Evolutionary conservation across 495 filamentous ascomycete species (phyloP), one percentile per base, ranked within the genome.

Genomic region (Antarctomyces pellizariae): DNA sequence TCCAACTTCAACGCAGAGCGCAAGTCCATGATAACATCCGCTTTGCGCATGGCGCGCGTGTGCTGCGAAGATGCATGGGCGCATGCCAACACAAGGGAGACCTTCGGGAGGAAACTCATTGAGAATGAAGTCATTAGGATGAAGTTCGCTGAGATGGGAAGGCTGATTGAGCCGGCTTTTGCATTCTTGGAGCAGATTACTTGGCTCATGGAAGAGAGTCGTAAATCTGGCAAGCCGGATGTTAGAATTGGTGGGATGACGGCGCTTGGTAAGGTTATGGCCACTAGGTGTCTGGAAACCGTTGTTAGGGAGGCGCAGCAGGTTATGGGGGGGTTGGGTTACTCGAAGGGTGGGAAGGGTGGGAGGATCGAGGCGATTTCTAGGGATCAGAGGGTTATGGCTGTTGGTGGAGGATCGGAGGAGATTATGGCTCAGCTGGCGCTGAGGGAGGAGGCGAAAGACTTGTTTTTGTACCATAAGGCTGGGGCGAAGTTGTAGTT

Each of bases 1-100:
- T 57, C 22, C 48, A 56, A 59, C 35, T 59, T 60, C 36, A 57
- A 61, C 25, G 44, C 54, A 5, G 56, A 59, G 30, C 48, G 56
- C 1, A 46, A 56, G 5, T 31, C 38, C 7, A 43, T 61, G 7
- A 50, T 55, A 3, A 54, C 49, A 13, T 43, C 50, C 16, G 46
- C 50, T 5, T 36, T 57, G 4, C 41, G 55, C 4, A 35, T 57
- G n/a, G 49, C 53, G 9, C 48, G 56, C 4, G 49, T 57, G 16
- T 61, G 56, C 28, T 47, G 45, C 3, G 53, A 57, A 32, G 54
- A 58, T 34, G 52, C 56, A 5, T 58, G 52, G 43, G 49, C 46
- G 18, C 56, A 61, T 34, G 55, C 55, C 31, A 37, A 52, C 11
- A 50, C 54, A 17, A 46, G 56, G 7, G 49, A 59, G 36, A 61